Base-by-base conservation (phyloP, 495 filamentous ascomycete genomes). In the Thermothielavioides terrestris region DNA sequence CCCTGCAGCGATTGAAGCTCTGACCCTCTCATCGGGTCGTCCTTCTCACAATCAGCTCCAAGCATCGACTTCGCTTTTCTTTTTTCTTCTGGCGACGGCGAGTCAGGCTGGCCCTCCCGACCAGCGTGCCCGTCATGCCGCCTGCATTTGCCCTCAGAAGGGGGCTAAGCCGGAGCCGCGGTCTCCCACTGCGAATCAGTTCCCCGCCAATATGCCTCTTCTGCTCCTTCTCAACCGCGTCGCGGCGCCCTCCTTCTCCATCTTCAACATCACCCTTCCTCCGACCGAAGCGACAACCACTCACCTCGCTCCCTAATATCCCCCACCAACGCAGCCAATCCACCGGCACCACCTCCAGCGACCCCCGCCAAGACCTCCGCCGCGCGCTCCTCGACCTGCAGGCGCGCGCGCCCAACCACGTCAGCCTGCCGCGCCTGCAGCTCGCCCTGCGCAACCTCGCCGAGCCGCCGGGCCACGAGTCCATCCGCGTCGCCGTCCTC, bases 401-500 rank as follows among this genome's bases (percentile, higher is more conserved):
- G 53, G 74, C 76, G 49, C 66, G 78, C 34, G 79, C 82, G 21
- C 69, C 78, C 31, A 76, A 76, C 52, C 80, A 82, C 63, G 76
- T 89, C 49, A 86, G 87, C 65, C 71, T 85, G 18, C 84, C 85
- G 49, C 79, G 88, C 55, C 62, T 96, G 44, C 82, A 88, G 58
- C 75, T 97, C 55, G 91, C 89, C 15, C 64, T 89, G 60, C 76
- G 83, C 42, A 88, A 88, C 6, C 69, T 95, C 53, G 79, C 85
- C 56, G 78, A 85, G 53, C 69, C 77, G 14, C 59, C 73, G 1
- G 77, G 77, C 5, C 42, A 72, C 42, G 77, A 80, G 58, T 76
- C 85, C n/a, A 78, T 88, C 55, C 72, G 91, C 30, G 73, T 97
- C 61, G 89, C 75, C 1, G 57, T 79, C 20, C 54, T 81, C n/a